phyloP scores from a whole-genome alignment of 2,329 filamentous ascomycete species.

The Rugonectria rugulosa region DNA sequence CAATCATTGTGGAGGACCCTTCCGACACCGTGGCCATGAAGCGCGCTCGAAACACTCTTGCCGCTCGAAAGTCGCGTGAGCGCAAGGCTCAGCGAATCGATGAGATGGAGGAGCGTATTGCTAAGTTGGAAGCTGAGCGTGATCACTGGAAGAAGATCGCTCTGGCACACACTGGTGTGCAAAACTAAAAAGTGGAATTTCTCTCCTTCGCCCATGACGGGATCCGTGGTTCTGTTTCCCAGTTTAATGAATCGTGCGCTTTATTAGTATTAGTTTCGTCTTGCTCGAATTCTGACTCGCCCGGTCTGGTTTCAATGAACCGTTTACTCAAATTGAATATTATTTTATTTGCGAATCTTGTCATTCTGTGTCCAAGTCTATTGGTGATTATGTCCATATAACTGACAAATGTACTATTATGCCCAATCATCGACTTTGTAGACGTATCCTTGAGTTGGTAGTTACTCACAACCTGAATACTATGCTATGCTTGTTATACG shows the following conservation, averaged over 20 bases:
- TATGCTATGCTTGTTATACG: no score
- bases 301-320: background rate
- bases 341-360: background rate
- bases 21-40: constrained; percentile 83
- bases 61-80: constrained; percentile 90
- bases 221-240: constrained; percentile 14
- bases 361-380: no score
- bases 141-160: constrained; percentile 71
- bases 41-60: constrained; percentile 91
- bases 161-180: constrained; percentile 49
- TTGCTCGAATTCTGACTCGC: background rate
- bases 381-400: no score
- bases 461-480: no score
- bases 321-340: background rate
- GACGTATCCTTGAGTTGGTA: no score
- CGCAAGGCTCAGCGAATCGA: constrained; percentile 82
- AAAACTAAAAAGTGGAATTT: constrained; percentile 44
- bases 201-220: constrained; percentile 35
- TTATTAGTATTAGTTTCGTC: background rate
- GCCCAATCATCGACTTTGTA: no score
- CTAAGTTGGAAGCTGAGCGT: constrained; percentile 70
- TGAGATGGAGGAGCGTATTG: constrained; percentile 76
- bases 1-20: constrained; percentile 78
- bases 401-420: no score
- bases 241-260: background rate